Evolutionary conservation across 495 filamentous ascomycete species (phyloP), one percentile per base, ranked within the genome.

Genomic region (Penicillium odoratum): DNA sequence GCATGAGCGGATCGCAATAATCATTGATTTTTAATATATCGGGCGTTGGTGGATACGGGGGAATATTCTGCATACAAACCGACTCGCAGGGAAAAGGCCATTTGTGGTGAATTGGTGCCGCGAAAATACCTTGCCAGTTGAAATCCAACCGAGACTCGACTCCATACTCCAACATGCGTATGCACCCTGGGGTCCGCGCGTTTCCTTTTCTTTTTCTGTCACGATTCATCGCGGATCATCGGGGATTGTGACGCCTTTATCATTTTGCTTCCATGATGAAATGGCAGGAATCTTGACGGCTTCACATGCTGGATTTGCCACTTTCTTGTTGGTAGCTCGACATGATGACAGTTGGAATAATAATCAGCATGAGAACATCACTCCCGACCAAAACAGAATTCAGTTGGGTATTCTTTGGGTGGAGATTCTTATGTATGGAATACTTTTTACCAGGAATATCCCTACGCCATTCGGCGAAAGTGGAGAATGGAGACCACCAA

Each of bases 1-100:
- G 72, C 77, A 61, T 89, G 76, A 86, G 57, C 62, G 25, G 38
- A 26, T 48, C 46, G 16, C 21, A 30, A 51, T 36, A 31, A 21
- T 42, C 44, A 36, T 52, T 56, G 48, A 36, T 56, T 48, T 57
- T 61, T 57, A 13, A 42, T 18, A 53, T 40, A n/a, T 44, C n/a
- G 5, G 51, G 51, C 36, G 36, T 42, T 53, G 16, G 51, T 18
- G 51, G 51, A 25, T 48, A 30, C 9, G 28, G 46, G 45, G 8
- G 21, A 46, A 46, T 21, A 48, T n/a, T 48, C 31, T 48, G 46
- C 46, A 48, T 48, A 48, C 28, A 30, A 48, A 4, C 28, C 5
- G 25, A 47, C 31, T 33, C 1, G 31, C 5, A 10, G 31, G 31
- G 9, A 10, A 33, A 6, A 33, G 31, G 31, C 9, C 7, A 33